A percentile compares a stretch with the other conserved stretches of the same genome.
Conservation (phyloP, 148 eudicot genomes). For the Arctostaphylos glauca region DNA sequence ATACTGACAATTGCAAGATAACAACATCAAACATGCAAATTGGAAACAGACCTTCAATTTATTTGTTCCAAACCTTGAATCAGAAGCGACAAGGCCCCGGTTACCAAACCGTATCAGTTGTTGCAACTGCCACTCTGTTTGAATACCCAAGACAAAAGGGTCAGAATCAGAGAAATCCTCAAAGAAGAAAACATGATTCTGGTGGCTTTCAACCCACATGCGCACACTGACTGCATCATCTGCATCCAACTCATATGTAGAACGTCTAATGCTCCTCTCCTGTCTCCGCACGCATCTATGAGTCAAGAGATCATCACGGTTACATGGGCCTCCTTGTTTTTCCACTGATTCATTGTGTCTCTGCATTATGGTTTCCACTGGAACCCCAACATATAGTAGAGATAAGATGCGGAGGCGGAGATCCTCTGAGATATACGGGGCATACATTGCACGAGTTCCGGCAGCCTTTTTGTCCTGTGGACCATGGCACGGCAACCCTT, state of each 20-base stretch:
- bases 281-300: constrained; percentile 88
- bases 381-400: constrained; percentile 78
- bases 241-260: constrained; percentile 62
- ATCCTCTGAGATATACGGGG: constrained; percentile 93
- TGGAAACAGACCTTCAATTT: constrained; percentile 66
- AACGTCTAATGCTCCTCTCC: constrained; percentile 84
- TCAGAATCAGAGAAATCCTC: constrained; percentile 69
- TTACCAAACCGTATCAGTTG: constrained; percentile 94
- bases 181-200: constrained; percentile 64
- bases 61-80: constrained; percentile 77
- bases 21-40: constrained; percentile 1
- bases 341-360: constrained; percentile 88
- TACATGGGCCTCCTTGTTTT: constrained; percentile 84
- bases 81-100: constrained; percentile 65
- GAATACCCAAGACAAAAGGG: constrained; percentile 80
- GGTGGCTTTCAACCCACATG: constrained; percentile 87
- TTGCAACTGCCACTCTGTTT: constrained; percentile 97
- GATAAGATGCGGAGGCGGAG: constrained; percentile 83
- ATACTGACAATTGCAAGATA: not conserved
- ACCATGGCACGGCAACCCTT: constrained; percentile 90
- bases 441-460: constrained; percentile 94
- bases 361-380: constrained; percentile 96
- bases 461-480: constrained; percentile 81
- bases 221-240: constrained; percentile 84
- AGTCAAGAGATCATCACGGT: constrained; percentile 88